Percentiles rank a stretch among this genome's conserved stretches.
These are phyloP conservation scores for Sclerotiophoma versabilis DNA, from an alignment of 2,329 filamentous ascomycete species.

Conservation along the genomic window DNA sequence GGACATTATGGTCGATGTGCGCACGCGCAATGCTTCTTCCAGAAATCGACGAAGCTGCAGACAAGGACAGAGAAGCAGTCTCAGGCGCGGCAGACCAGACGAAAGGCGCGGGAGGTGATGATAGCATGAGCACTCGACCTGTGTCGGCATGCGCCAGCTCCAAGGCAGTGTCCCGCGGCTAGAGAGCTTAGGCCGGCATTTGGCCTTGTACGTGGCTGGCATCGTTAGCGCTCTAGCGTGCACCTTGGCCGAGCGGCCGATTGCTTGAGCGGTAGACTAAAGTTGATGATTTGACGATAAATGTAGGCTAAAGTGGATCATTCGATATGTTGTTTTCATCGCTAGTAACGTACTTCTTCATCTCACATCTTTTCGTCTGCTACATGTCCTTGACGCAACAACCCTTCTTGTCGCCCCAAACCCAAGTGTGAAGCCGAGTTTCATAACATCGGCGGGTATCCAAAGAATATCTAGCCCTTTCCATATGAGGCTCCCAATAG, in stretches of 20 bases:
- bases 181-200: constrained; percentile 8
- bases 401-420: constrained; percentile 2
- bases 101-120: constrained; percentile 32
- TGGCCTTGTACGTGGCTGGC: constrained; percentile 19
- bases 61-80: constrained; percentile 15
- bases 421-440: constrained; percentile 27
- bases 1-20: constrained; percentile 41
- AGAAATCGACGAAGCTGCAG: constrained; percentile 9
- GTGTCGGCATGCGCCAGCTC: constrained; percentile 22
- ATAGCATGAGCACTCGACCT: constrained; percentile 34
- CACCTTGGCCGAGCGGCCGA: neutral
- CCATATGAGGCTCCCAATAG: constrained; percentile 8
- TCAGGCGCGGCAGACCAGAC: constrained; percentile 24
- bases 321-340: constrained; percentile 3
- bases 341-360: neutral
- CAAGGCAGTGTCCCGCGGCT: constrained; percentile 14
- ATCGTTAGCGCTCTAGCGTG: constrained; percentile 2
- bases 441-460: constrained; percentile 41
- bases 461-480: constrained; percentile 22
- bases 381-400: neutral
- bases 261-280: neutral
- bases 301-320: too few relatives aligned
- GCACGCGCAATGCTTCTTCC: constrained; percentile 16
- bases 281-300: neutral
- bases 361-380: neutral